phyloP scores from a whole-genome alignment of 345 rosid species.

The Arabis hirsuta region DNA sequence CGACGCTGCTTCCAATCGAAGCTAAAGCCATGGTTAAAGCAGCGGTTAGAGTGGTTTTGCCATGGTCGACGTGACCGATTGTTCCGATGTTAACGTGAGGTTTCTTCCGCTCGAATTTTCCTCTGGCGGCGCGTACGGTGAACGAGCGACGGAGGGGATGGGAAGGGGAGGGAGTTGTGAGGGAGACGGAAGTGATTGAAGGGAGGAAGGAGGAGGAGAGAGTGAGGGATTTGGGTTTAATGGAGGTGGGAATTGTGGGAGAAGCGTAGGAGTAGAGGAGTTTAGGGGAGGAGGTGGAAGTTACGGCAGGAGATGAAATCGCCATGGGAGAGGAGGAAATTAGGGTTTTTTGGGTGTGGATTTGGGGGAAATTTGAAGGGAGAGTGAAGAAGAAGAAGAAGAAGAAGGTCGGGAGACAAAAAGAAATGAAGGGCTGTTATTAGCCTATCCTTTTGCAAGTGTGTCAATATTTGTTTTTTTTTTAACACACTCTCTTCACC shows the following conservation, averaged over 20 bases:
- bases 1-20: conserved; percentile 57
- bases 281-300: conserved; percentile 49
- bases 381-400: background rate
- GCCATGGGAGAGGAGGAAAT: conserved; percentile 52
- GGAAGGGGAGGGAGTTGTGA: conserved; percentile 29
- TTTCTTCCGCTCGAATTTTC: conserved; percentile 81
- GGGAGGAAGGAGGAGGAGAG: conserved; percentile 68
- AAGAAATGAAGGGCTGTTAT: conserved; percentile 20
- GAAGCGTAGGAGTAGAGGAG: conserved; percentile 44
- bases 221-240: conserved; percentile 43
- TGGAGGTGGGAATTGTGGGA: conserved; percentile 25
- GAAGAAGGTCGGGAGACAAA: conserved; percentile 19
- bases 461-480: background rate
- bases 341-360: background rate
- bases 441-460: conserved; percentile 26
- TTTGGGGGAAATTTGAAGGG: conserved; percentile 10
- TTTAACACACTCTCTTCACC: too few relatives aligned
- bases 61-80: conserved; percentile 74
- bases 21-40: conserved; percentile 79
- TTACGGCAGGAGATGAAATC: conserved; percentile 52
- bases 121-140: conserved; percentile 68
- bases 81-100: conserved; percentile 83
- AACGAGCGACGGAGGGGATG: conserved; percentile 39
- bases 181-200: conserved; percentile 38
- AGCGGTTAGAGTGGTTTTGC: conserved; percentile 76